Evolutionary conservation across 2,329 filamentous ascomycete species (phyloP), one percentile per base, ranked within the genome.

Genomic region (Raffaelea albimanens): DNA sequence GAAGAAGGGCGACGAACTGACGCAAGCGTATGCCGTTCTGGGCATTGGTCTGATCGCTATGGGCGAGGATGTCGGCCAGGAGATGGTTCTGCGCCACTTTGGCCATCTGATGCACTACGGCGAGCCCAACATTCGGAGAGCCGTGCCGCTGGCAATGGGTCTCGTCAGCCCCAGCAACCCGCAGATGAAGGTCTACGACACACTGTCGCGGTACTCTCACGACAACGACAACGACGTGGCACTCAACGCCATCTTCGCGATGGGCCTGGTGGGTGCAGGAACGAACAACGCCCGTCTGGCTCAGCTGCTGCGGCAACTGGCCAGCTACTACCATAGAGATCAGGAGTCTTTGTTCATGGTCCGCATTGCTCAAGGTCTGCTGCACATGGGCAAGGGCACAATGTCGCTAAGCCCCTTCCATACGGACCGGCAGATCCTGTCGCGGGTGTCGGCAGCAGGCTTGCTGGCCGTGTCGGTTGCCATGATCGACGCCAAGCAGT

Each of bases 171-270:
- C 94, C 13, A 96, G 89, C 70, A 98, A 98, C 70, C 93, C 93
- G 11, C 94, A 98, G 65, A 98, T 98, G 91, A 98, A 97, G 75
- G 87, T 98, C 43, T 98, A 98, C 71, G 93, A 98, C 65, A 98
- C 93, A 1, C 74, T 98, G 11, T 98, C 93, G 45, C 78, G 93
- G 61, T 98, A 98, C 76, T 94, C 86, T 54, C 93, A 98, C 76
- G 93, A 98, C 71, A 98, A 93, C 57, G 93, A 98, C 69, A 94
- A 91, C 53, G 93, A 98, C 60, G 93, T 98, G 42, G 93, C 93
- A 36, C 86, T 98, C 67, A 98, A 97, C 62, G 89, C 93, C 59
- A 98, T 98, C 62, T 98, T 98, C 61, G 90, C 93, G 56, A 98
- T 98, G 93, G 93, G 93, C 67, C 83, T 98, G 50, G 76, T 95